phyloP scores from a whole-genome alignment of 108 stramenopile species.

The Parmales sp. region DNA sequence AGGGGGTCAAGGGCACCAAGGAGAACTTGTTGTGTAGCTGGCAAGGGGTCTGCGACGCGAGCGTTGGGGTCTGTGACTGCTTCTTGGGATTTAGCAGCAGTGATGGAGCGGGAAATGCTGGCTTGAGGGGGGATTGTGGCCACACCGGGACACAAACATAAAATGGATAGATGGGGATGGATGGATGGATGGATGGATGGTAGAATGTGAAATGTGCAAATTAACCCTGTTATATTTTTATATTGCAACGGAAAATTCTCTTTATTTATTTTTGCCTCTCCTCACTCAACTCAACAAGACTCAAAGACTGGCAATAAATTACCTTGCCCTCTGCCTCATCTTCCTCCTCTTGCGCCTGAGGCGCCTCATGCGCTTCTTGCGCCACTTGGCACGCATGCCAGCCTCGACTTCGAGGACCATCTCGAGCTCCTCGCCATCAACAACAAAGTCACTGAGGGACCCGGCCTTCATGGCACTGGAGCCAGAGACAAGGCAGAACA shows the following conservation, averaged over 20 bases:
- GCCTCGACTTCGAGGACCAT: neutral
- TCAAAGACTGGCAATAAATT: no score
- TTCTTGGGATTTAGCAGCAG: slow-evolving; percentile 15
- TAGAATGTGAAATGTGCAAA: no score
- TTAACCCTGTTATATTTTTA: no score
- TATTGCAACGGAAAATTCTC: no score
- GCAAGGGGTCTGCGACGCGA: slow-evolving; percentile 30
- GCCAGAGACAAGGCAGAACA: neutral
- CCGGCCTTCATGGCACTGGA: no score
- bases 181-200: no score
- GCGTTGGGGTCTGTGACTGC: slow-evolving; percentile 23
- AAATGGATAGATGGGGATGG: no score
- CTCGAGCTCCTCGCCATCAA: neutral
- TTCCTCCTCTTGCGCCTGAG: slow-evolving; percentile 23
- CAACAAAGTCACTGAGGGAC: neutral
- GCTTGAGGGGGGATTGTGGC: slow-evolving; percentile 41
- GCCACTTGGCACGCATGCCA: slow-evolving; percentile 26
- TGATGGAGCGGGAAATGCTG: slow-evolving; percentile 35
- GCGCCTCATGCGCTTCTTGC: slow-evolving; percentile 25
- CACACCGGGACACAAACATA: no score
- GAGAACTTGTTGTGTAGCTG: slow-evolving; percentile 33
- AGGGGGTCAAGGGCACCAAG: slow-evolving; percentile 22
- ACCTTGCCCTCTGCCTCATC: slow-evolving; percentile 23
- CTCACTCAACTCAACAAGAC: no score
- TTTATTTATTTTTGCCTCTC: no score